phyloP scores from a whole-genome alignment of 2,329 filamentous ascomycete species.

The Neonectria hederae region DNA sequence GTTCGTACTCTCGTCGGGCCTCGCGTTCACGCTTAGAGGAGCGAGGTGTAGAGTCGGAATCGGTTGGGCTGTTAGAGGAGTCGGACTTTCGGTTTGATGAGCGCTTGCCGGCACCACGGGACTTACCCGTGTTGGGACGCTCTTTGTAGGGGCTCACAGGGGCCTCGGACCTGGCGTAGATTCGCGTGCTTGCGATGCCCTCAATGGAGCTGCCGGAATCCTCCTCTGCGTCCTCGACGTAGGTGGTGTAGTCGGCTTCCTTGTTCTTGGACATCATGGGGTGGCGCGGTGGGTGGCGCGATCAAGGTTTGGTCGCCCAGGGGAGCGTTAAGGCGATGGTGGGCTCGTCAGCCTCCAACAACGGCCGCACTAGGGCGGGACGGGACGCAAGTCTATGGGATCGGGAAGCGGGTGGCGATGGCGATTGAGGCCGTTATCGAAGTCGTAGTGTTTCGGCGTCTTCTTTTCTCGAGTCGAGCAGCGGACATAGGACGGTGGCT shows the following conservation, averaged over 20 bases:
- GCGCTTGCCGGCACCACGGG: conserved; percentile 54
- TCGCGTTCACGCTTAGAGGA: conserved; percentile 45
- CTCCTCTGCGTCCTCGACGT: conserved; percentile 64
- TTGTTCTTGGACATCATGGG: conserved; percentile 55
- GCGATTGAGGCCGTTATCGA: conserved; percentile 23
- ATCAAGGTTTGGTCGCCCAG: conserved; percentile 33
- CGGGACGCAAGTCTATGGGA: conserved; percentile 33
- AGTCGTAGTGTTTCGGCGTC: conserved; percentile 39
- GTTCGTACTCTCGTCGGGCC: conserved; percentile 41
- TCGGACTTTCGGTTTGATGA: conserved; percentile 47
- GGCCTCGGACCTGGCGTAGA: conserved; percentile 60
- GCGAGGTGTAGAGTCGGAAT: conserved; percentile 57
- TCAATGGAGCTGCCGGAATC: conserved; percentile 56
- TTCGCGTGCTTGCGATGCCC: conserved; percentile 51
- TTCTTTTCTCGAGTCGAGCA: conserved; percentile 33
- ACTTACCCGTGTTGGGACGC: conserved; percentile 62
- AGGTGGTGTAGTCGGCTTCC: conserved; percentile 48
- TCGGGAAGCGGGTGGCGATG: conserved; percentile 33
- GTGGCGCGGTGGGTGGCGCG: conserved; percentile 29
- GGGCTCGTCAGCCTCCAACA: conserved; percentile 38
- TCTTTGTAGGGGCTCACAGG: conserved; percentile 56
- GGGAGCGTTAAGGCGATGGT: conserved; percentile 33
- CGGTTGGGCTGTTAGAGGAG: conserved; percentile 51
- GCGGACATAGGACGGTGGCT: conserved; percentile 36
- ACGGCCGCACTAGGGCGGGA: conserved; percentile 45